Evolutionary conservation across 441 rosid genomes (phyloP).

Genomic region (Pelargonium fulgidum): DNA sequence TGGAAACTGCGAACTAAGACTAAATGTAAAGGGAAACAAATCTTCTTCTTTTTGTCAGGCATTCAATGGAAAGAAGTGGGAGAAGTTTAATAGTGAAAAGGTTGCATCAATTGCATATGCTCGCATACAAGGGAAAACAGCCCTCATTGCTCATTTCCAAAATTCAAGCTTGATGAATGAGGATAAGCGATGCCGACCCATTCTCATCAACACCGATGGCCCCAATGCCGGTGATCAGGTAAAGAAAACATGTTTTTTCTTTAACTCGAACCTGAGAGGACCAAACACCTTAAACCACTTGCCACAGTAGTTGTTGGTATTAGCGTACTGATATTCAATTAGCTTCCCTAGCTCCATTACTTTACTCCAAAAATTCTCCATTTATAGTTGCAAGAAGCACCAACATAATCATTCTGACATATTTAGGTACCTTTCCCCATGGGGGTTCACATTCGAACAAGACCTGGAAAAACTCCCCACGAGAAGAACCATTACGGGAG

Average conservation of each 20-base stretch:
- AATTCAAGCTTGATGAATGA: slow-evolving; percentile 79
- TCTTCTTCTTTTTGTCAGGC: slow-evolving; percentile 29
- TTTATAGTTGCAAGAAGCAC: no score
- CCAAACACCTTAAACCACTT: no score
- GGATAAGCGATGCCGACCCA: slow-evolving; percentile 67
- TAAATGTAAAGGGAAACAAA: slow-evolving; percentile 10
- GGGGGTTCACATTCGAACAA: slow-evolving; percentile 46
- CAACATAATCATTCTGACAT: no score
- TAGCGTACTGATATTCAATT: no score
- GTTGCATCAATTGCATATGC: slow-evolving; percentile 67
- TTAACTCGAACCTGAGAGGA: no score
- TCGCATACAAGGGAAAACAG: slow-evolving; percentile 66
- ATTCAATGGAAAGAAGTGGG: slow-evolving; percentile 75
- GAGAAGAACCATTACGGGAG: slow-evolving; percentile 22
- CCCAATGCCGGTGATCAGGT: slow-evolving; percentile 76
- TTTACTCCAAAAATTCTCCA: no score
- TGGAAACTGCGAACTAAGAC: neutral
- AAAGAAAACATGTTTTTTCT: slow-evolving; percentile 3
- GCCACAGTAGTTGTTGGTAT: no score
- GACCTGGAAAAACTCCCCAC: slow-evolving; percentile 37
- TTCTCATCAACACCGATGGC: slow-evolving; percentile 67
- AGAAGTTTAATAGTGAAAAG: slow-evolving; percentile 71
- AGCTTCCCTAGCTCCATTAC: no score
- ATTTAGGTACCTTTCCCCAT: slow-evolving; percentile 56
- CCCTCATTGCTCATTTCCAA: slow-evolving; percentile 68